phyloP scores from a whole-genome alignment of 2,329 filamentous ascomycete genomes.

The Claviceps arundinis region DNA sequence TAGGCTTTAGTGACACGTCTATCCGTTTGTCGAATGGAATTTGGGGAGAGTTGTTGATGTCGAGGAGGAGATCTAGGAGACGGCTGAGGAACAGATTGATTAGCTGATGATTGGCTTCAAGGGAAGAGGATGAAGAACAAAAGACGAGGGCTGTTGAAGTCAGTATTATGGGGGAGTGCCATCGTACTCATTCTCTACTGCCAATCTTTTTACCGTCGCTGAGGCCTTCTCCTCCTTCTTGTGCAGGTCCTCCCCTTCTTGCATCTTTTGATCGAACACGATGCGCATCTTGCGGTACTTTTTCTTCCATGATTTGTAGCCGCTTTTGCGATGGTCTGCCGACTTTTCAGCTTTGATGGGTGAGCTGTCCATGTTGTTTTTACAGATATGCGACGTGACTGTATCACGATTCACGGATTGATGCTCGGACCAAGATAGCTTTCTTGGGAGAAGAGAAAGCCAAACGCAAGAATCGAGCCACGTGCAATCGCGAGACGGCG shows the following conservation, averaged over 20 bases:
- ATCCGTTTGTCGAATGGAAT: conserved; percentile 63
- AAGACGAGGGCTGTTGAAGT: background rate
- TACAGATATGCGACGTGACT: background rate
- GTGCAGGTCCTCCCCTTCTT: conserved; percentile 71
- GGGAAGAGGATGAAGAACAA: too few species aligned
- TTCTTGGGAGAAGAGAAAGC: background rate
- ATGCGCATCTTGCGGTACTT: conserved; percentile 90
- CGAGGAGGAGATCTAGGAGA: conserved; percentile 74
- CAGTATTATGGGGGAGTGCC: background rate
- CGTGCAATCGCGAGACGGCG: background rate
- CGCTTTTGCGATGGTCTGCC: conserved; percentile 28
- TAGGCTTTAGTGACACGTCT: conserved; percentile 45
- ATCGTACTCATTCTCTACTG: conserved; percentile 82
- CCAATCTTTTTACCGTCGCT: conserved; percentile 67
- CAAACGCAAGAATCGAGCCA: background rate
- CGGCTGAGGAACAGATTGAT: conserved; percentile 43
- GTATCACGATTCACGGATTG: background rate
- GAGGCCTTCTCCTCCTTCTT: conserved; percentile 69
- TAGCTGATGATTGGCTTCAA: background rate
- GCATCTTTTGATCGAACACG: conserved; percentile 64
- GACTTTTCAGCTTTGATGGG: conserved; percentile 31
- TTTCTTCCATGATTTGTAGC: conserved; percentile 68
- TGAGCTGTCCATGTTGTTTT: conserved; percentile 18
- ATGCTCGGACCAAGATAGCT: background rate
- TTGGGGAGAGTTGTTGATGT: conserved; percentile 75